These are phyloP conservation scores for Gnetum montanum DNA, from an alignment of 75 land plant species.

Conservation along the genomic window DNA sequence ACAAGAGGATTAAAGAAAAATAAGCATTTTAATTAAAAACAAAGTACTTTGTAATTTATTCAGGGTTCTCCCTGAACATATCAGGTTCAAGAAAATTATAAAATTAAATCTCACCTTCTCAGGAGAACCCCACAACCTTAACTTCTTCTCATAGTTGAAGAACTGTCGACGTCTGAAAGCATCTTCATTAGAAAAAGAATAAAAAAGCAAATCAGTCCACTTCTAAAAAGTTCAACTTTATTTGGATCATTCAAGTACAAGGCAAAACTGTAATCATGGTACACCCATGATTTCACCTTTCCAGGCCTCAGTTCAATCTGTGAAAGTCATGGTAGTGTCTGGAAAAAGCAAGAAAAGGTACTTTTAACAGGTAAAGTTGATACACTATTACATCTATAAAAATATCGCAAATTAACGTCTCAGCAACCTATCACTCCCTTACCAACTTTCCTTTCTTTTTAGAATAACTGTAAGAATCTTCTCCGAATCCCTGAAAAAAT, in stretches of 20 bases:
- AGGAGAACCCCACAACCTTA: constrained; percentile 79
- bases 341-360: constrained; percentile 1
- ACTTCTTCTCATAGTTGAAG: constrained; percentile 86
- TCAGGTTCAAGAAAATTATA: neutral
- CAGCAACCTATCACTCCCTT: constrained; percentile 1
- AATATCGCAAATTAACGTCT: neutral
- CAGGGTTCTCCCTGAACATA: neutral
- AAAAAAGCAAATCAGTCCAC: neutral
- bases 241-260: no score
- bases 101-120: constrained; percentile 60
- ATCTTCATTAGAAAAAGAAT: constrained; percentile 36
- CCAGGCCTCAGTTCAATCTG: constrained; percentile 1
- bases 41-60: neutral
- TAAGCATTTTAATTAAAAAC: neutral
- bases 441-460: neutral
- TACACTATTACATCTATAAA: neutral
- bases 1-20: neutral
- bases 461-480: constrained; percentile 2
- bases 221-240: neutral
- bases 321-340: neutral
- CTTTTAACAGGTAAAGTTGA: neutral
- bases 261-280: neutral
- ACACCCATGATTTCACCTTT: constrained; percentile 1
- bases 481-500: constrained; percentile 2
- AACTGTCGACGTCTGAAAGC: constrained; percentile 65